These are phyloP conservation scores for Conoideocrella luteorostrata DNA, from an alignment of 2,329 filamentous ascomycete species.

Conservation along the genomic window DNA sequence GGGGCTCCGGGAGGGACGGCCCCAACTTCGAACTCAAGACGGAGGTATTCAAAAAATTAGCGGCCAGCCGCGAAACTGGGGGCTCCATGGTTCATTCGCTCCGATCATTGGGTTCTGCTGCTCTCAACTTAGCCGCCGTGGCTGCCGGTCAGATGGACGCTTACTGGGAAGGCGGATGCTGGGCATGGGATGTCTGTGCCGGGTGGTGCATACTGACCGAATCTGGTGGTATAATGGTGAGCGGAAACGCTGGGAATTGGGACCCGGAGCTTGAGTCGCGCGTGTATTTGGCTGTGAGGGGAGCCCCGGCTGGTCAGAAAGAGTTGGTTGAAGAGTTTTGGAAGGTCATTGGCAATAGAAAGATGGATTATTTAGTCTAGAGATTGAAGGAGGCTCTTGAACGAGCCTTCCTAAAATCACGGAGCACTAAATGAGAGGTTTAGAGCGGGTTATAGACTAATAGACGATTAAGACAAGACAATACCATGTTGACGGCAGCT, in stretches of 20 bases:
- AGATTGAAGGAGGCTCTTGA: no score
- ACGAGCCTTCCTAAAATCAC: no score
- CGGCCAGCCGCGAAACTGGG: conserved; percentile 51
- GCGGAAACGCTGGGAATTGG: conserved; percentile 70
- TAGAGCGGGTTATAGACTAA: no score
- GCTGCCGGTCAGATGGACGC: conserved; percentile 65
- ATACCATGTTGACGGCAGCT: no score
- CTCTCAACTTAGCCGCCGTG: conserved; percentile 67
- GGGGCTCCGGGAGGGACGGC: conserved; percentile 63
- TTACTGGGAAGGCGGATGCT: conserved; percentile 81
- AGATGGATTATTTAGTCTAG: conserved; percentile 39
- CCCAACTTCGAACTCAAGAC: conserved; percentile 65
- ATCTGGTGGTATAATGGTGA: conserved; percentile 65
- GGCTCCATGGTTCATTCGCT: conserved; percentile 73
- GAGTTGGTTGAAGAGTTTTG: conserved; percentile 60
- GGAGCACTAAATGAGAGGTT: no score
- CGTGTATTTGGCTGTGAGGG: conserved; percentile 57
- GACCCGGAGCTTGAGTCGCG: conserved; percentile 51
- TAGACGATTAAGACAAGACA: no score
- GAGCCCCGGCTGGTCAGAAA: conserved; percentile 52
- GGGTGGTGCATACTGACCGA: conserved; percentile 72
- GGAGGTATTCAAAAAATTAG: conserved; percentile 57
- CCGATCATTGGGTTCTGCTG: conserved; percentile 64
- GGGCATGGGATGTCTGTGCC: conserved; percentile 80
- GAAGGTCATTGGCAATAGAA: conserved; percentile 49